phyloP scores from a whole-genome alignment of 2,329 filamentous ascomycete species.

The Phaeophleospora eucalypticola region DNA sequence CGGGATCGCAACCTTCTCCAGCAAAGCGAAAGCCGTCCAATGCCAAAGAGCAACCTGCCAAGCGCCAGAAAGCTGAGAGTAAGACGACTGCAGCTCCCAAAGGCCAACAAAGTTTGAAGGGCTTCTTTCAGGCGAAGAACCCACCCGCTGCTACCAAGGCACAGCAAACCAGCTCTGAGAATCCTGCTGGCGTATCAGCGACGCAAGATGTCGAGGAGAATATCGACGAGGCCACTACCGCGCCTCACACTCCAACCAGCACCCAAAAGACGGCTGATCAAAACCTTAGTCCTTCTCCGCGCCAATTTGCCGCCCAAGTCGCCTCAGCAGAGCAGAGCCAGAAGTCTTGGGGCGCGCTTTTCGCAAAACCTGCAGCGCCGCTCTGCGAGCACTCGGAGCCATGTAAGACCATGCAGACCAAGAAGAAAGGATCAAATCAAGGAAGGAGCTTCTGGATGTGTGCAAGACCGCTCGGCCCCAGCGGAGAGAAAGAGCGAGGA shows the following conservation, averaged over 20 bases:
- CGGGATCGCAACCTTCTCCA: conserved; percentile 4
- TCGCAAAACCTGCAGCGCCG: conserved; percentile 69
- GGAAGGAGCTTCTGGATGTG: conserved; percentile 66
- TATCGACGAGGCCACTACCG: neutral
- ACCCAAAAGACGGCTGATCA: conserved; percentile 1
- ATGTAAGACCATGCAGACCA: conserved; percentile 78
- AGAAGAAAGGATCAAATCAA: conserved; percentile 82
- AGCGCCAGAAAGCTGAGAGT: conserved; percentile 48
- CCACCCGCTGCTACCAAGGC: conserved; percentile 1
- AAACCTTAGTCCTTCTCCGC: conserved; percentile 18
- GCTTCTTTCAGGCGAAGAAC: conserved; percentile 69
- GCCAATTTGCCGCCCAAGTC: conserved; percentile 18
- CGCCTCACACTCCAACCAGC: conserved; percentile 4
- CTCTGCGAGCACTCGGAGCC: conserved; percentile 85
- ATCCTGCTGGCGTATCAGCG: too few relatives aligned
- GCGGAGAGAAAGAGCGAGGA: conserved; percentile 75
- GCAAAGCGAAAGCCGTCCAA: conserved; percentile 34
- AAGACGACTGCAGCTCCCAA: conserved; percentile 34
- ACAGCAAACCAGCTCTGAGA: too few relatives aligned
- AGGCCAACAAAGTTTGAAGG: conserved; percentile 63
- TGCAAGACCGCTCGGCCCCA: conserved; percentile 73
- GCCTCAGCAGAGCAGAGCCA: conserved; percentile 28
- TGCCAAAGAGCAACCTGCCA: conserved; percentile 36
- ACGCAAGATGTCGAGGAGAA: too few relatives aligned
- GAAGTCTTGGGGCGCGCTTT: conserved; percentile 73